These are phyloP conservation scores for Colletotrichum sp. DNA, from an alignment of 2,329 filamentous ascomycete species.

Conservation along the genomic window DNA sequence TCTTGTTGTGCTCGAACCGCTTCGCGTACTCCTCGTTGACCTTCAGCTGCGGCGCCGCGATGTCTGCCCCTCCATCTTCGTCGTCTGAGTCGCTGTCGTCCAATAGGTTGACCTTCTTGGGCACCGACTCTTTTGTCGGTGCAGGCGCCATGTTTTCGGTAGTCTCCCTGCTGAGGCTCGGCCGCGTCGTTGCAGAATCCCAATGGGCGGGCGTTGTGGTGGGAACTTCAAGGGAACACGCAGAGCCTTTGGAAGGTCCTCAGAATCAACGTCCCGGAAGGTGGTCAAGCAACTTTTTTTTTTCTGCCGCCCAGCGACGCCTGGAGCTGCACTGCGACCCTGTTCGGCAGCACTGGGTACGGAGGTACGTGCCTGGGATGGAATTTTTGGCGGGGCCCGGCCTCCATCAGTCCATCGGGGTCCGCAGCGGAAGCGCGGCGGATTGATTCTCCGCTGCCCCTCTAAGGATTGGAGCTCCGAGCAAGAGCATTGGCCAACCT, in stretches of 20 bases:
- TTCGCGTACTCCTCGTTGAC: conserved; percentile 91
- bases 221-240: neutral
- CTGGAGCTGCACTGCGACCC: conserved; percentile 4
- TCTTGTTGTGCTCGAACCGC: conserved; percentile 96
- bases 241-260: neutral
- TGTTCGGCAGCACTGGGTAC: neutral
- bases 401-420: neutral
- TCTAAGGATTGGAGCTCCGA: neutral
- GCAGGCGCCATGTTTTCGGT: neutral
- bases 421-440: neutral
- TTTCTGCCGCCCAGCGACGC: conserved; percentile 13
- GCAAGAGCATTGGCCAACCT: conserved; percentile 19
- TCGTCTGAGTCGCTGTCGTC: conserved; percentile 61
- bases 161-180: neutral
- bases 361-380: neutral
- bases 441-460: conserved; percentile 10
- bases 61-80: conserved; percentile 42
- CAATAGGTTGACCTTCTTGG: conserved; percentile 55
- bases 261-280: neutral
- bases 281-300: conserved; percentile 22
- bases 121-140: conserved; percentile 12
- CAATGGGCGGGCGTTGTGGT: neutral
- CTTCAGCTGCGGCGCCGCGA: conserved; percentile 60
- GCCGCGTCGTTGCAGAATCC: neutral
- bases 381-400: conserved; percentile 24